Base-by-base conservation (phyloP, 495 filamentous ascomycete genomes). In the Acidomyces sp. region DNA sequence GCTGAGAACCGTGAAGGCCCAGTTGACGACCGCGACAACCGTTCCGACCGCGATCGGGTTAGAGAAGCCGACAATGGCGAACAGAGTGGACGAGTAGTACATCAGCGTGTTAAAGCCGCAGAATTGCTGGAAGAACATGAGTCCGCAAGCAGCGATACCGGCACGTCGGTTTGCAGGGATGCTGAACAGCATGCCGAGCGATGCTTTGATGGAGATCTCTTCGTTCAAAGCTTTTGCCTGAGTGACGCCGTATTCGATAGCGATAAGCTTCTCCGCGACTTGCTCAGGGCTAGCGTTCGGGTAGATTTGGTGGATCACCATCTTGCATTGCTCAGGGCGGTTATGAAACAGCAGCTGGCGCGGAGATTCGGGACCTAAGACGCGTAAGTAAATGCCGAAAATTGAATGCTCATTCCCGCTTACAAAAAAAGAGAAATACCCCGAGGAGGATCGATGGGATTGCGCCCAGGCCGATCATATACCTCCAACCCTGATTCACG, bases 71-170 rank as follows among this genome's bases (percentile, higher is more conserved):
- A 93, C 65, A 21, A 85, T 62, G 9, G 75, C 67, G 57, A 95
- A 95, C 22, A 95, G 84, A 4, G 85, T 93, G 3, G 85, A 82
- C 5, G 84, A 87, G 57, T 87, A 94, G 57, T 95, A 95, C 87
- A 95, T 95, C 10, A 94, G 26, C 26, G 26, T 28, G 13, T 28
- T 28, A 13, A 28, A 28, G 13, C 26, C 26, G 26, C 26, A 28
- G 26, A 28, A 28, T 28, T 68, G 61, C 93, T 93, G 58, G 93
- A 95, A 5, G 87, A 87, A 47, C 80, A 90, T 28, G 26, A 28
- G 26, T 13, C 26, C 26, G 26, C 26, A 28, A 7, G 26, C 26
- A 28, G 26, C 26, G 13, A 28, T 28, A 13, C 26, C 26, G 26
- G 26, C 26, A 28, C 26, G 26, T 12, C 92, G 68, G 51, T 95